Percentiles rank a stretch among this genome's conserved stretches.
These are phyloP conservation scores for Acanthamoeba triangularis DNA, from an alignment of 208 protist species.

Conservation along the genomic window DNA sequence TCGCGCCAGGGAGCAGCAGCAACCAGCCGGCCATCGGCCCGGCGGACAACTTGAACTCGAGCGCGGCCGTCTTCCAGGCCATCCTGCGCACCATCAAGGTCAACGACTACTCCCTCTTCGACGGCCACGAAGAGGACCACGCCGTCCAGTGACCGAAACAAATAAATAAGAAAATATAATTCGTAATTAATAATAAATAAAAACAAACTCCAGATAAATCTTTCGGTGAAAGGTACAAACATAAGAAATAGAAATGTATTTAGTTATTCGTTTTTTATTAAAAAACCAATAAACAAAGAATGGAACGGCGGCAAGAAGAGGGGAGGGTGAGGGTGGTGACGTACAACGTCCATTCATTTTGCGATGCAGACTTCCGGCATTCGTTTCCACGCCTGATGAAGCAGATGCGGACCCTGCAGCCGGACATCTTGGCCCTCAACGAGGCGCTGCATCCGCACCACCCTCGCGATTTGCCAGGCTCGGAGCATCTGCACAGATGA, in stretches of 20 bases:
- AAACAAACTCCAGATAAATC: no score
- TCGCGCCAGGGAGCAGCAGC: constrained; percentile 73
- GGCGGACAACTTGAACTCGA: not conserved
- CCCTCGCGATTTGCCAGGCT: not conserved
- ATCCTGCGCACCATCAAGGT: constrained; percentile 74
- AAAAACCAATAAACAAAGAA: not conserved
- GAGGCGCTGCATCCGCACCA: constrained; percentile 12
- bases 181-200: not conserved
- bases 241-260: no score
- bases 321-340: not conserved
- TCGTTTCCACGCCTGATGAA: not conserved
- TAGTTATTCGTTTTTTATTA: no score
- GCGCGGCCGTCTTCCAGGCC: constrained; percentile 20
- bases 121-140: constrained; percentile 66
- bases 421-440: constrained; percentile 58
- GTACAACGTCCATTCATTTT: constrained; percentile 60
- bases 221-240: no score
- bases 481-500: not conserved
- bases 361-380: not conserved
- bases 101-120: constrained; percentile 82
- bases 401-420: not conserved
- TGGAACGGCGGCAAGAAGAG: not conserved
- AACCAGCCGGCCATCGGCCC: not conserved
- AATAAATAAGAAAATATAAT: not conserved
- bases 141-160: not conserved